Conservation (phyloP, 148 eudicot species). For the Rhododendron simsii region DNA sequence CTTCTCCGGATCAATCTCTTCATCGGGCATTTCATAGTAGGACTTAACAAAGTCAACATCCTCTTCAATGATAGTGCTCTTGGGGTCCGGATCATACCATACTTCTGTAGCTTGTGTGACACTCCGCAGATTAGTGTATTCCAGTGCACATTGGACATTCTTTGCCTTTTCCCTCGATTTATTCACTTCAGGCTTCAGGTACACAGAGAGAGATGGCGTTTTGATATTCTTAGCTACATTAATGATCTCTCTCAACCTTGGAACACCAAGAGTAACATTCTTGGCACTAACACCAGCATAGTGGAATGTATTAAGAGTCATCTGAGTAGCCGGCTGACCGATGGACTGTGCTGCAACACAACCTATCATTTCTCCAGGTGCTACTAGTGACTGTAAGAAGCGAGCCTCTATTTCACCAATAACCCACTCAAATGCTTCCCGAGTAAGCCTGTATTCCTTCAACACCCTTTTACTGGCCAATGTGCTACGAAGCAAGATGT, state of each 20-base stretch:
- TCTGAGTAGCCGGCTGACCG: slow-evolving; percentile 98
- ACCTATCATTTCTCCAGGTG: slow-evolving; percentile 98
- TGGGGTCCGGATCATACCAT: slow-evolving; percentile 97
- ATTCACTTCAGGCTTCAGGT: slow-evolving; percentile 67
- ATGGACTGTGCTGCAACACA: slow-evolving; percentile 99
- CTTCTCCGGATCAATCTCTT: slow-evolving; percentile 81
- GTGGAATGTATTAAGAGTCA: slow-evolving; percentile 95
- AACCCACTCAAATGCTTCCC: slow-evolving; percentile 97
- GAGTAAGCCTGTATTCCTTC: slow-evolving; percentile 81
- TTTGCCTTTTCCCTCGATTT: slow-evolving; percentile 84
- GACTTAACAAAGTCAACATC: slow-evolving; percentile 92
- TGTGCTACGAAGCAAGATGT: slow-evolving; percentile 83
- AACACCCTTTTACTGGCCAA: slow-evolving; percentile 86
- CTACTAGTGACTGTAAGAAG: slow-evolving; percentile 91
- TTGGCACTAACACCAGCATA: slow-evolving; percentile 99
- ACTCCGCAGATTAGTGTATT: slow-evolving; percentile 88
- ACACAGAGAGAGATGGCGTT: slow-evolving; percentile 93
- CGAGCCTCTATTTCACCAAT: slow-evolving; percentile 96
- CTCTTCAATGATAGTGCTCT: slow-evolving; percentile 82
- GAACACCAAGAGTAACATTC: slow-evolving; percentile 98
- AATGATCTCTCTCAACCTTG: slow-evolving; percentile 92
- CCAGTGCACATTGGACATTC: slow-evolving; percentile 85
- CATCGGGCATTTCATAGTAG: slow-evolving; percentile 97
- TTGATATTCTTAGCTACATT: slow-evolving; percentile 98
- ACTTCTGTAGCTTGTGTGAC: slow-evolving; percentile 98